These are phyloP conservation scores for Brassica cretica DNA, from an alignment of 345 rosid species.

Conservation along the genomic window DNA sequence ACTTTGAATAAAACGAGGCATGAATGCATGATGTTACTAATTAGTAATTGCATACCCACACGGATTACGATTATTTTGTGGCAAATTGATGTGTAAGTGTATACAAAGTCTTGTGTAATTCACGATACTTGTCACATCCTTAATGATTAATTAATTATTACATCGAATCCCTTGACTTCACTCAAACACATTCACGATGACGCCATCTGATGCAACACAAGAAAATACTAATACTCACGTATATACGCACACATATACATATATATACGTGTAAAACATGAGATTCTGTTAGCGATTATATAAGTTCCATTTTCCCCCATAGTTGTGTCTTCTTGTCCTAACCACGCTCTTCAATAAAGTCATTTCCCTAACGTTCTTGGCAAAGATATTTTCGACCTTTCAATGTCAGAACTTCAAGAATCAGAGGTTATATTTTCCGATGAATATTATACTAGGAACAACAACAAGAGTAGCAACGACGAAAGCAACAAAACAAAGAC, in stretches of 20 bases:
- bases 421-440: conserved; percentile 55
- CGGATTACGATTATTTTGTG: not conserved
- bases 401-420: conserved; percentile 59
- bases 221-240: conserved; percentile 20
- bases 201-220: conserved; percentile 43
- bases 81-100: conserved; percentile 16
- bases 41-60: conserved; percentile 7
- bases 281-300: conserved; percentile 41
- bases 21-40: not conserved
- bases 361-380: conserved; percentile 1
- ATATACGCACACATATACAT: not conserved
- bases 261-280: conserved; percentile 27
- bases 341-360: conserved; percentile 3
- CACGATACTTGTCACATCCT: conserved; percentile 11
- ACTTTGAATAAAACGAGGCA: not conserved
- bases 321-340: conserved; percentile 22
- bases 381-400: not conserved
- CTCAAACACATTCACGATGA: conserved; percentile 49
- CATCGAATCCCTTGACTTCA: conserved; percentile 51
- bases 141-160: conserved; percentile 31
- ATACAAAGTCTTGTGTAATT: conserved; percentile 20
- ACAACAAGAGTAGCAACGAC: not conserved
- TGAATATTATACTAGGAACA: conserved; percentile 3
- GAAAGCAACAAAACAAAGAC: conserved; percentile 5
- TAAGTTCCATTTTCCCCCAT: conserved; percentile 5